A percentile compares a stretch with the other conserved stretches of the same genome.
phyloP scores from a whole-genome alignment of 2,329 filamentous ascomycete species.

The Ophiostoma sp. region DNA sequence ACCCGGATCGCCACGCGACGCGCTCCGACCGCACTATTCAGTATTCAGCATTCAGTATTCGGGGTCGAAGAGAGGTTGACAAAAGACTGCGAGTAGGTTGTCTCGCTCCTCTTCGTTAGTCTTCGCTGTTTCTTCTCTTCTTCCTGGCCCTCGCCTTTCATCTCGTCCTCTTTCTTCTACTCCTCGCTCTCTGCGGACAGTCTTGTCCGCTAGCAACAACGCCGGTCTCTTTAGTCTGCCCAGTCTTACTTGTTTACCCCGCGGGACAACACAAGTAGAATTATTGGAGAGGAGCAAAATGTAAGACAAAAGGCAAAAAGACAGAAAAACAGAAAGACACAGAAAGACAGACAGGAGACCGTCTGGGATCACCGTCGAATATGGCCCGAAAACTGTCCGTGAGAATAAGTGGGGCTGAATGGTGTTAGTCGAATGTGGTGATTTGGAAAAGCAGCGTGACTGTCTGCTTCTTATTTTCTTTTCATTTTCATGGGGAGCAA shows the following conservation, averaged over 20 bases:
- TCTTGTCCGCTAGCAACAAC: background rate
- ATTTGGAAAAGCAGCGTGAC: background rate
- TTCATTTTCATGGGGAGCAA: background rate
- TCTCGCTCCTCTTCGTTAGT: background rate
- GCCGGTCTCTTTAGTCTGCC: background rate
- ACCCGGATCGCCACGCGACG: background rate
- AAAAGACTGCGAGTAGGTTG: background rate
- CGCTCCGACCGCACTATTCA: background rate
- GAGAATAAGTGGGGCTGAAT: background rate
- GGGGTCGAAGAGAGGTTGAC: too few species aligned
- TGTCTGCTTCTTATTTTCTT: background rate
- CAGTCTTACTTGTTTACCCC: background rate
- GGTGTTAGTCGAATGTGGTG: background rate
- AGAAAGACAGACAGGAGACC: background rate
- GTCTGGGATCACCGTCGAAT: background rate
- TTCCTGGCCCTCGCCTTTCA: background rate
- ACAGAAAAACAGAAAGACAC: too few species aligned
- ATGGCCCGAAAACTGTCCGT: background rate
- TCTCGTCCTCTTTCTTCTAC: background rate
- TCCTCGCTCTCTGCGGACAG: background rate
- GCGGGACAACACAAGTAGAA: background rate
- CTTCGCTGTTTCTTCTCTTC: background rate
- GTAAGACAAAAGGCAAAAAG: too few species aligned
- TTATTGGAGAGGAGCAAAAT: background rate
- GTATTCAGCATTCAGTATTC: too few species aligned